Evolutionary conservation across 345 rosid genomes (phyloP), one percentile per base, ranked within the genome.

Genomic region (Linum lewisii): DNA sequence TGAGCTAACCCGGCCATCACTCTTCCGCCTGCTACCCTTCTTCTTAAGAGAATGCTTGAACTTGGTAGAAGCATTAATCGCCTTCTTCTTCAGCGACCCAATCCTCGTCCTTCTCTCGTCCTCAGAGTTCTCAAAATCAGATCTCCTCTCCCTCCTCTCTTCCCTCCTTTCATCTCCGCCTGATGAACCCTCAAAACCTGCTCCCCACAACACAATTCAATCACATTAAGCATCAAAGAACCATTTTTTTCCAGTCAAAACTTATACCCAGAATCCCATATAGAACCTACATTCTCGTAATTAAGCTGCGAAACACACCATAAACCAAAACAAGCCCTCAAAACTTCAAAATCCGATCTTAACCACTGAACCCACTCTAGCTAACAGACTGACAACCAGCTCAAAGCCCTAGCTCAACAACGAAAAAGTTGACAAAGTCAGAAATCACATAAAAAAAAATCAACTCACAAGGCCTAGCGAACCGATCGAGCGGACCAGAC

Each of bases 401-500:
- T 21, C 53, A 72, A 72, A 80, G 69, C 78, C 79, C 71, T 72
- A 82, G 19, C 60, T 60, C 51, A 16, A 42, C 47, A 42, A 42
- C 15, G 13, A 42, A 11, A 42, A 16, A 42, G 18, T 16, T 16
- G 13, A 11, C 14, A 42, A 42, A 11, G 3, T 3, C 47, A 42
- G 16, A 11, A 42, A 42, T 42, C 47, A 42, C 47, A 42, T n/a
- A 42, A 1, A 4, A 42, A 5, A 42, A 42, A 42, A 42, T 11
- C 4, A 7, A 85, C 98, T 88, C 76, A 91, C 98, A 88, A 70
- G 98, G 98, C 64, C 85, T 77, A 8, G 97, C 95, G 67, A 89
- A 87, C 23, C 94, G 94, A 84, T 93, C 99, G 54, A 89, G 85
- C 1, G 91, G 95, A 42, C 97, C 97, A 58, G 99, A 93, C 99